Evolutionary conservation across 2,329 filamentous ascomycete species (phyloP).

Genomic region (Diatrype stigma): DNA sequence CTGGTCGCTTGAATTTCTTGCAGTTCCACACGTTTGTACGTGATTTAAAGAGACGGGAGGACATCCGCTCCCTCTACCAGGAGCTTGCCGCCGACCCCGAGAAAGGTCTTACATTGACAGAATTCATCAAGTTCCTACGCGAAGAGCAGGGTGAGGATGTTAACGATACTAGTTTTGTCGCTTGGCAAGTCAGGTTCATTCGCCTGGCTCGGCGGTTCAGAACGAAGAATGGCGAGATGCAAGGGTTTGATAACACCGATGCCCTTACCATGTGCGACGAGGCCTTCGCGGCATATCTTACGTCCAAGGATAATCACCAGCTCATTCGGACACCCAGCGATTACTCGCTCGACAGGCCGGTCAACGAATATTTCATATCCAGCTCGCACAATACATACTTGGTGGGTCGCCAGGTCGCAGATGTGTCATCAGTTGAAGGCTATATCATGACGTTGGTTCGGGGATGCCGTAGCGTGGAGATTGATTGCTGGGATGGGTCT

Average conservation of each 20-base stretch:
- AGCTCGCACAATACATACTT: conserved; percentile 99
- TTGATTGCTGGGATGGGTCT: conserved; percentile 95
- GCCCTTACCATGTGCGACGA: conserved; percentile 67
- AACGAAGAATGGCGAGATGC: conserved; percentile 38
- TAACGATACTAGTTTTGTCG: conserved; percentile 50
- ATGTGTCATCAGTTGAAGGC: conserved; percentile 87
- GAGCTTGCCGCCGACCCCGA: conserved; percentile 54
- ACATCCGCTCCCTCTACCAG: conserved; percentile 72
- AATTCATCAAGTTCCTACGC: conserved; percentile 73
- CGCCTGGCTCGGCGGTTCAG: conserved; percentile 61
- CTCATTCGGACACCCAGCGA: conserved; percentile 57
- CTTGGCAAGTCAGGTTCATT: conserved; percentile 71
- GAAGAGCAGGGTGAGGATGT: conserved; percentile 74
- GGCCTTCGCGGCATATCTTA: conserved; percentile 73
- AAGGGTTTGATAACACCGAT: conserved; percentile 42
- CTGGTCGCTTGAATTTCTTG: conserved; percentile 66
- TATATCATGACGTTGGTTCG: conserved; percentile 86
- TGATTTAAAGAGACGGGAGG: conserved; percentile 77
- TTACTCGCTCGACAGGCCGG: conserved; percentile 69
- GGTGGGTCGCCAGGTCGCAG: conserved; percentile 82
- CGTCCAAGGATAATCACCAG: conserved; percentile 68
- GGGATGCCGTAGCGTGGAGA: conserved; percentile 91
- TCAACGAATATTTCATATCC: conserved; percentile 97
- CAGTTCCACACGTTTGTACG: conserved; percentile 84
- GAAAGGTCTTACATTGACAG: conserved; percentile 62